phyloP scores from a whole-genome alignment of 2,329 filamentous ascomycete species.

The Fusarium foetens region DNA sequence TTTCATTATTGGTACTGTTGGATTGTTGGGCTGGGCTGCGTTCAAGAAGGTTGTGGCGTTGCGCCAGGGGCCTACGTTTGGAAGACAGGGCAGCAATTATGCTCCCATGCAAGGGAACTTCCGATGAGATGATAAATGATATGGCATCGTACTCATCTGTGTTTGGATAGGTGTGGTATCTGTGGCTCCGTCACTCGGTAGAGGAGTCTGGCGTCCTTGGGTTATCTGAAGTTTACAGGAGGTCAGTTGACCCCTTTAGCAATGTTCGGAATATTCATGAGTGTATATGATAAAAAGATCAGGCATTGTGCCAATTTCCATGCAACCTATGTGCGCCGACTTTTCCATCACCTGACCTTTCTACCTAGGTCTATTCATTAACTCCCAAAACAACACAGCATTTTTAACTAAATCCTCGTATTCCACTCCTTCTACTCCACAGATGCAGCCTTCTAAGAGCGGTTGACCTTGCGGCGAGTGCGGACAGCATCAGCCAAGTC shows the following conservation, averaged over 20 bases:
- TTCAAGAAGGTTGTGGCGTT: slow-evolving; percentile 60
- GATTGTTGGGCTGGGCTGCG: slow-evolving; percentile 69
- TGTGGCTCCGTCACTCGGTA: background rate
- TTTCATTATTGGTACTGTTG: slow-evolving; percentile 68
- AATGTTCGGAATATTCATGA: slow-evolving; percentile 7
- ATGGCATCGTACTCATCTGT: background rate
- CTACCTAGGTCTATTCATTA: slow-evolving; percentile 37
- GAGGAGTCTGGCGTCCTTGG: slow-evolving; percentile 25
- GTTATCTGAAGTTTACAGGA: slow-evolving; percentile 9
- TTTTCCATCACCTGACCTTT: slow-evolving; percentile 36
- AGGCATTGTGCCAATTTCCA: slow-evolving; percentile 42
- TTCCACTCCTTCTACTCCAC: slow-evolving; percentile 26
- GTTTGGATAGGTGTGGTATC: background rate
- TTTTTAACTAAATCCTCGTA: slow-evolving; percentile 15
- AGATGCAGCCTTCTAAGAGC: slow-evolving; percentile 43
- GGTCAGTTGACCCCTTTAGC: slow-evolving; percentile 9
- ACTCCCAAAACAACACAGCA: slow-evolving; percentile 33
- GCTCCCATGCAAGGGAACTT: slow-evolving; percentile 44
- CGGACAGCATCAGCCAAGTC: slow-evolving; percentile 86
- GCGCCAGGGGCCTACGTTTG: slow-evolving; percentile 48
- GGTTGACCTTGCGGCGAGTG: slow-evolving; percentile 70
- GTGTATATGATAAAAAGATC: slow-evolving; percentile 20
- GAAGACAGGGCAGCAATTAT: slow-evolving; percentile 45
- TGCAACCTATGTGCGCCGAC: slow-evolving; percentile 44
- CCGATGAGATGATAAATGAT: slow-evolving; percentile 15